phyloP scores from a whole-genome alignment of 257 asterid genomes.

The Rubia yunnanensis region DNA sequence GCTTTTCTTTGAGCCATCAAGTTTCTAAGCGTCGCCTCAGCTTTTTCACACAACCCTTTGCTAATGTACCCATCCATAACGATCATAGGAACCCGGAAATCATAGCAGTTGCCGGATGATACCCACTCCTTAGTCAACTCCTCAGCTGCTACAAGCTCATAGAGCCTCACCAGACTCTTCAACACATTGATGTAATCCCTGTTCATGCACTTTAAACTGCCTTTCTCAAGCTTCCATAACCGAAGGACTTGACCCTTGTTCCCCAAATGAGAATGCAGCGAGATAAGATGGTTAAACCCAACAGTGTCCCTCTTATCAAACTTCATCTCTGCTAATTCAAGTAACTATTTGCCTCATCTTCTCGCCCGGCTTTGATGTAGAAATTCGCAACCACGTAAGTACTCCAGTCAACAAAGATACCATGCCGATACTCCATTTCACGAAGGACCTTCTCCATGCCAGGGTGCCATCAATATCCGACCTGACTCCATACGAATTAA shows the following conservation, averaged over 20 bases:
- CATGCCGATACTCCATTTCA: constrained; percentile 57
- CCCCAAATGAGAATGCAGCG: constrained; percentile 53
- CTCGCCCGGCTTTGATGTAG: constrained; percentile 43
- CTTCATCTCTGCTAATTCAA: constrained; percentile 51
- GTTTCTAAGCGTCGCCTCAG: constrained; percentile 35
- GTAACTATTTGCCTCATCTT: constrained; percentile 41
- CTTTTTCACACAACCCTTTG: constrained; percentile 43
- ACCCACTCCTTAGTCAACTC: constrained; percentile 64
- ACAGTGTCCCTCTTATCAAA: constrained; percentile 43
- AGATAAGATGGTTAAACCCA: constrained; percentile 62
- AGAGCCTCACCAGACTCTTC: constrained; percentile 66
- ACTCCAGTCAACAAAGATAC: constrained; percentile 57
- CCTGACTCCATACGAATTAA: constrained; percentile 57
- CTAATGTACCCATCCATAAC: constrained; percentile 39
- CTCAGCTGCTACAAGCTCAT: constrained; percentile 54
- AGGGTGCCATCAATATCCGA: constrained; percentile 60
- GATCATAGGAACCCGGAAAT: constrained; percentile 49
- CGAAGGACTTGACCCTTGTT: constrained; percentile 52
- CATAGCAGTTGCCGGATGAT: constrained; percentile 50
- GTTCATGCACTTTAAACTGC: no score
- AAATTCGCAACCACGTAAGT: constrained; percentile 57
- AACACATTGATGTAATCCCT: no score
- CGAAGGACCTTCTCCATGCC: constrained; percentile 46
- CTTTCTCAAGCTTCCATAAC: no score
- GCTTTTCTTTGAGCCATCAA: constrained; percentile 34